phyloP scores from a whole-genome alignment of 805 yeast genomes.

The Dipodascopsis tothii region DNA sequence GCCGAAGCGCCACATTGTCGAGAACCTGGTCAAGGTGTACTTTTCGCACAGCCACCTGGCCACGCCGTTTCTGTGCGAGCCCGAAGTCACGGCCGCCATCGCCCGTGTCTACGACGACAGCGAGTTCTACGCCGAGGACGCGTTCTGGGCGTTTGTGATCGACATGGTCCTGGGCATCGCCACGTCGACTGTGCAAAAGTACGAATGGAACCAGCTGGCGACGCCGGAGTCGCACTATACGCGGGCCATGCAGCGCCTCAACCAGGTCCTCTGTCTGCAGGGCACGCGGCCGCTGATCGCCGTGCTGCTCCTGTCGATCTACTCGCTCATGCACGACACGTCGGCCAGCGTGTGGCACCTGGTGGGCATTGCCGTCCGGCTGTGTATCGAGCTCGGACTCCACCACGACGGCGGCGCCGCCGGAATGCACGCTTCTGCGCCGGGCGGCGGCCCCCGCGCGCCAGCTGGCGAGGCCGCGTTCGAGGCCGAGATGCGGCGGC shows the following conservation, averaged over 20 bases:
- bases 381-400: slow-evolving; percentile 13
- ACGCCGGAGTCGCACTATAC: slow-evolving; percentile 6
- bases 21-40: background rate
- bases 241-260: slow-evolving; percentile 12
- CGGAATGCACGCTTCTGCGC: too few relatives aligned
- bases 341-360: slow-evolving; percentile 14
- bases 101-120: background rate
- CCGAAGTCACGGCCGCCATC: background rate
- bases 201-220: background rate
- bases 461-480: slow-evolving; percentile 57
- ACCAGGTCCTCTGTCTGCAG: slow-evolving; percentile 6
- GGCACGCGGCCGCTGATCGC: slow-evolving; percentile 11
- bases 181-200: slow-evolving; percentile 8
- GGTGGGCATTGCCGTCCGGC: slow-evolving; percentile 11
- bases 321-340: slow-evolving; percentile 10
- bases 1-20: background rate
- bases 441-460: too few relatives aligned
- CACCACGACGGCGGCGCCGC: slow-evolving; percentile 7
- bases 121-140: background rate
- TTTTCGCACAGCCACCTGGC: background rate
- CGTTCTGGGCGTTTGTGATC: background rate
- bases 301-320: slow-evolving; percentile 9
- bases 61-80: background rate
- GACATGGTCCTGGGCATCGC: slow-evolving; percentile 14
- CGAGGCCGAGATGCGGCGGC: slow-evolving; percentile 76